Base-by-base conservation (phyloP, 2,329 filamentous ascomycete genomes). In the Botrytis aclada region DNA sequence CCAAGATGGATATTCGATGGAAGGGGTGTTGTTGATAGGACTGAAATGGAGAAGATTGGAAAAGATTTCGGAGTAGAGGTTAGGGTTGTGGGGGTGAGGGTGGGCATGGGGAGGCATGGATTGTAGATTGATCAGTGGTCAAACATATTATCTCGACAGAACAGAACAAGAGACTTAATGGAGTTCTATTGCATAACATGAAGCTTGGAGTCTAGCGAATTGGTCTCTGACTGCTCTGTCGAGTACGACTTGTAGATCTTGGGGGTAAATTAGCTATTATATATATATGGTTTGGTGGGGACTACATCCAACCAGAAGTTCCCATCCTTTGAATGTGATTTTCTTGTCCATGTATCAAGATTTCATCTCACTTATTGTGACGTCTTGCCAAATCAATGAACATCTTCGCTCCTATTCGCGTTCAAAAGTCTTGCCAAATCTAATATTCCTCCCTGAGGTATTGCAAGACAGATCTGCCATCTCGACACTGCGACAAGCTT, bases 1-100 rank as follows among this genome's bases (percentile, higher is more conserved):
- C 85, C 85, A 1, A 85, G 82, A 74, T 86, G 82, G 79, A 82
- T 86, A 9, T 87, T 87, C 77, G 85, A 87, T 77, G 85, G 85
- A 9, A 79, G 81, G 56, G 77, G 80, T 16, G 77, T 82, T 18
- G 12, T 82, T 10, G 76, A 82, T 73, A 74, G 69, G 12, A 73
- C 64, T 37, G 76, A 73, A 37, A 75, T 82, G 70, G 76, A 78
- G 66, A 73, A 71, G 12, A 75, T 82, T 9, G 81, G 81, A 1
- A 67, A 43, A 14, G 32, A 37, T n/a, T 0, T 72, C 18, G 62
- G 62, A 4, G 22, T 67, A 10, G 70, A 72, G 47, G 78, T 82
- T 2, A 73, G 76, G 25, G 64, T 78, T 69, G 74, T 77, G 54
- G 69, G 67, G 10, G 74, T 78, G 37, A 76, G 69, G 5, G 72